A percentile compares a stretch with the other conserved stretches of the same genome.
Evolutionary conservation across 768 basidiomycete species (phyloP).

Genomic region (Mycena pura): DNA sequence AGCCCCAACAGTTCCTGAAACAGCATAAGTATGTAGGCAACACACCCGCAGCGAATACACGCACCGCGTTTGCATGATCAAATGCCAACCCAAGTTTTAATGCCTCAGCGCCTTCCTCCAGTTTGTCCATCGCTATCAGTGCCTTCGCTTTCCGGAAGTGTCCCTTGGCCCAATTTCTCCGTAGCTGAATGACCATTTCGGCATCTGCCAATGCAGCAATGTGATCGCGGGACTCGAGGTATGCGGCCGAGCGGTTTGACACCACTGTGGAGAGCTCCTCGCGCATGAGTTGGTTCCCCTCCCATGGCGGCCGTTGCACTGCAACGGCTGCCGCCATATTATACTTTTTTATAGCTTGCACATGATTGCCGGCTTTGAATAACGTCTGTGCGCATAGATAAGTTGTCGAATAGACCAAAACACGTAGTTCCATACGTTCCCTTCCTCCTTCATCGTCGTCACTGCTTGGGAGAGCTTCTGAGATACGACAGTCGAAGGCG

Average conservation of each 20-base stretch:
- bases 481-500: slow-evolving; percentile 78
- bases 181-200: slow-evolving; percentile 85
- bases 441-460: slow-evolving; percentile 87
- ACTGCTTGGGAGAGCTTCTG: slow-evolving; percentile 79
- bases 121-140: slow-evolving; percentile 69
- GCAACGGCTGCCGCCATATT: slow-evolving; percentile 80
- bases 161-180: slow-evolving; percentile 92
- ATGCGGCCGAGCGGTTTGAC: slow-evolving; percentile 92
- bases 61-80: slow-evolving; percentile 62
- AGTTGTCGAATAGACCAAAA: slow-evolving; percentile 31
- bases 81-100: slow-evolving; percentile 84
- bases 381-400: slow-evolving; percentile 54
- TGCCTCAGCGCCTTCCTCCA: slow-evolving; percentile 82
- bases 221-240: slow-evolving; percentile 76
- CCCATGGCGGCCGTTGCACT: slow-evolving; percentile 87
- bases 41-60: slow-evolving; percentile 12
- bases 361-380: slow-evolving; percentile 78
- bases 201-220: slow-evolving; percentile 87
- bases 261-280: slow-evolving; percentile 92
- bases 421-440: slow-evolving; percentile 71
- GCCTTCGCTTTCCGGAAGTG: slow-evolving; percentile 96
- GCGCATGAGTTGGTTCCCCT: slow-evolving; percentile 77
- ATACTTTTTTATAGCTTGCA: slow-evolving; percentile 79
- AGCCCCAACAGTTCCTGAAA: slow-evolving; percentile 20
- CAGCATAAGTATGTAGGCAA: background rate